Evolutionary conservation across 2,329 filamentous ascomycete genomes (phyloP).

Genomic region (Thelonectria discophora): DNA sequence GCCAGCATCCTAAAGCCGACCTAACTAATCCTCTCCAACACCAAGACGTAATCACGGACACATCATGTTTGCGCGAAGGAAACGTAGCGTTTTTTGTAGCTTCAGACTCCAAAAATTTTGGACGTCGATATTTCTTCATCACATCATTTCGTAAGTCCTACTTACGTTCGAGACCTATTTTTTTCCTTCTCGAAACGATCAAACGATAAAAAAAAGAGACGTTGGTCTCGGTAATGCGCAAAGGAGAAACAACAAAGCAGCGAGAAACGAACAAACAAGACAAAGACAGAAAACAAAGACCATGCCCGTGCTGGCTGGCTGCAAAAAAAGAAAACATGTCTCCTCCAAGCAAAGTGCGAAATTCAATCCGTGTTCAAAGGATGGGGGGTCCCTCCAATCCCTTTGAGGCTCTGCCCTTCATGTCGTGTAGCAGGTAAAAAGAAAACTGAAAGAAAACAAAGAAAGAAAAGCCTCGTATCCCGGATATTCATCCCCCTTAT

Average conservation of each 20-base stretch:
- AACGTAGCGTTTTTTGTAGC: conserved; percentile 15
- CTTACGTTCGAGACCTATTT: conserved; percentile 31
- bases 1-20: conserved; percentile 13
- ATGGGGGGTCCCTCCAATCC: conserved; percentile 17
- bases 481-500: conserved; percentile 20
- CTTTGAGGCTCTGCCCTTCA: conserved; percentile 39
- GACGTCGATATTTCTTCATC: conserved; percentile 30
- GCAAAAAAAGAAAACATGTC: conserved; percentile 14
- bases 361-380: conserved; percentile 13
- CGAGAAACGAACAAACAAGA: conserved; percentile 25
- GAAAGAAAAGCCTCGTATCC: conserved; percentile 23
- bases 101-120: conserved; percentile 16
- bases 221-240: conserved; percentile 7
- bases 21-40: conserved; percentile 3
- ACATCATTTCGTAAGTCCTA: conserved; percentile 44
- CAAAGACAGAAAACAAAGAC: conserved; percentile 17
- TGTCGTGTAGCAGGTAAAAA: conserved; percentile 38
- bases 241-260: neutral
- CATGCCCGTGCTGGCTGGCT: conserved; percentile 22
- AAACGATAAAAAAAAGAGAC: conserved; percentile 20
- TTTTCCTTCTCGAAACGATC: conserved; percentile 32
- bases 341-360: conserved; percentile 35
- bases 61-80: conserved; percentile 14
- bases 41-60: conserved; percentile 4
- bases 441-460: neutral